phyloP scores from a whole-genome alignment of 78 protist species.

The Bodo saltans region DNA sequence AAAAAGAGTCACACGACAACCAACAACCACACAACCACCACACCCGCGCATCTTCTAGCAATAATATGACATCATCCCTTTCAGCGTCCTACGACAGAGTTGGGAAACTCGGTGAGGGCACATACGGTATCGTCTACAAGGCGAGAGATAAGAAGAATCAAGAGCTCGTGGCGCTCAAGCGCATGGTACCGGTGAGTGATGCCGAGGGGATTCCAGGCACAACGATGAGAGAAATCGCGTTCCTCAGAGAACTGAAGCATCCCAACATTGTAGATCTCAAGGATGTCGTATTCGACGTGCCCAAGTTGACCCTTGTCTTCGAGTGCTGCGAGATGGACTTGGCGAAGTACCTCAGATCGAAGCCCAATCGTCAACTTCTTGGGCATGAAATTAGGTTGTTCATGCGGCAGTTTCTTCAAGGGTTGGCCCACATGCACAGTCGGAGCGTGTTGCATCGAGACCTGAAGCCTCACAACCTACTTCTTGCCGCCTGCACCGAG shows the following conservation, averaged over 20 bases:
- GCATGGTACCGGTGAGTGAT: too few relatives aligned
- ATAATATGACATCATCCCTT: too few relatives aligned
- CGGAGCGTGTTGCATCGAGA: conserved; percentile 94
- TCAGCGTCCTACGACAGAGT: too few relatives aligned
- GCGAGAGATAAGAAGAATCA: neutral
- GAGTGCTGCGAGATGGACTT: conserved; percentile 95
- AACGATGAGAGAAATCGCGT: conserved; percentile 94
- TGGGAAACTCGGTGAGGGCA: neutral
- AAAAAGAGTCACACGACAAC: too few relatives aligned
- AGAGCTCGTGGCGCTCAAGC: neutral
- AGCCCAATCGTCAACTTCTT: neutral
- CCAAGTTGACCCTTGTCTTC: conserved; percentile 93
- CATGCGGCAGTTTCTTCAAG: conserved; percentile 53
- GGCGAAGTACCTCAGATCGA: conserved; percentile 76
- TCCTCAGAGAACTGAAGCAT: conserved; percentile 91
- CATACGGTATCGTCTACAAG: neutral
- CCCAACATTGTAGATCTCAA: conserved; percentile 88
- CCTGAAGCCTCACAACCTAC: conserved; percentile 96
- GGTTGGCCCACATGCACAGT: conserved; percentile 92
- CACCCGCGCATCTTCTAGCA: too few relatives aligned
- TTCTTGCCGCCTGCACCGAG: conserved; percentile 64
- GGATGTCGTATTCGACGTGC: conserved; percentile 89
- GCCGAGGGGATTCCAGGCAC: conserved; percentile 98
- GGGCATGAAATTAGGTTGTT: neutral
- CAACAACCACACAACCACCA: too few relatives aligned